Percentiles rank a stretch among this genome's conserved stretches.
These are phyloP conservation scores for Pseudogymnoascus sp. DNA, from an alignment of 2,329 filamentous ascomycete species.

Conservation along the genomic window DNA sequence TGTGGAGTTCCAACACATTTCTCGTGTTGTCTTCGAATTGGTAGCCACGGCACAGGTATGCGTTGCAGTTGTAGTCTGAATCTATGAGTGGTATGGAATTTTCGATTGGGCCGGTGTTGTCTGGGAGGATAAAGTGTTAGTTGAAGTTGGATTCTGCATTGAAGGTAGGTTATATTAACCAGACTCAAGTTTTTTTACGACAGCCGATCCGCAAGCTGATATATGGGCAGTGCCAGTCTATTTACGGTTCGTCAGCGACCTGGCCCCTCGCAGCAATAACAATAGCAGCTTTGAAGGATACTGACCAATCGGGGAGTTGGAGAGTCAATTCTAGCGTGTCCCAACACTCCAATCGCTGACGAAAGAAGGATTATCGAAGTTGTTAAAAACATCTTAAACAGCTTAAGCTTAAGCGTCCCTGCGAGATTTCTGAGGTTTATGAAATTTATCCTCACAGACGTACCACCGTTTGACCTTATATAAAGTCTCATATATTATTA, in stretches of 20 bases:
- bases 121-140: neutral
- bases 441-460: neutral
- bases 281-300: neutral
- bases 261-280: neutral
- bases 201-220: neutral
- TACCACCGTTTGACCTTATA: neutral
- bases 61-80: constrained; percentile 26
- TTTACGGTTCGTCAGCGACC: neutral
- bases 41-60: constrained; percentile 42
- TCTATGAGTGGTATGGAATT: neutral
- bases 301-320: neutral
- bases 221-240: neutral
- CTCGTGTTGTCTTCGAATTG: constrained; percentile 37
- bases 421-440: neutral
- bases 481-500: neutral
- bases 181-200: neutral
- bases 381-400: neutral
- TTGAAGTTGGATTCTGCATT: neutral
- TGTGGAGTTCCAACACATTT: constrained; percentile 36
- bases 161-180: neutral
- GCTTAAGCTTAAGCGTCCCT: neutral
- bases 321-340: neutral
- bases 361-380: neutral
- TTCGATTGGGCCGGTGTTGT: neutral
- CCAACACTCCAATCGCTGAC: neutral